phyloP scores from a whole-genome alignment of 2,329 filamentous ascomycete genomes.

The Malbranchea cinnamomea region DNA sequence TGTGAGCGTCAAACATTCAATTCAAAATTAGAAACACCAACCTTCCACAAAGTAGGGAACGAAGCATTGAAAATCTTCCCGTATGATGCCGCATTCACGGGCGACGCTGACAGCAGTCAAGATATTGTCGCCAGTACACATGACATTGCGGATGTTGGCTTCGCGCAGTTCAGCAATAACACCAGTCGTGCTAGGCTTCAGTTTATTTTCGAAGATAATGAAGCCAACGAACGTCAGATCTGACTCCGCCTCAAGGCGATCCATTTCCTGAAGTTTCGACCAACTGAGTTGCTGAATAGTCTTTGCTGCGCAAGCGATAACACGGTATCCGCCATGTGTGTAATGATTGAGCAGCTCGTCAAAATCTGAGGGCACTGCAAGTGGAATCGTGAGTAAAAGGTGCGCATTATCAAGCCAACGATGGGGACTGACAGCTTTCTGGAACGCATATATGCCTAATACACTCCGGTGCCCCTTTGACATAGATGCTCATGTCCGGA shows the following conservation, averaged over 20 bases:
- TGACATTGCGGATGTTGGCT: slow-evolving; percentile 77
- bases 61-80: slow-evolving; percentile 74
- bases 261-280: slow-evolving; percentile 92
- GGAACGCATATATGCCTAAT: slow-evolving; percentile 85
- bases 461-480: slow-evolving; percentile 92
- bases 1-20: slow-evolving; percentile 8
- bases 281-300: slow-evolving; percentile 77
- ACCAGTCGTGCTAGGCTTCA: slow-evolving; percentile 71
- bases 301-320: slow-evolving; percentile 88
- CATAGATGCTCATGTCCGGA: slow-evolving; percentile 71
- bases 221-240: slow-evolving; percentile 82
- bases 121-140: slow-evolving; percentile 82
- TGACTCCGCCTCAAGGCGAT: slow-evolving; percentile 67
- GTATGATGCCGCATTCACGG: slow-evolving; percentile 66
- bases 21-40: slow-evolving; percentile 15
- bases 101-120: slow-evolving; percentile 69
- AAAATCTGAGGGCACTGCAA: slow-evolving; percentile 71
- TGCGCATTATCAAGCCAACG: slow-evolving; percentile 8
- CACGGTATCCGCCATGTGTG: slow-evolving; percentile 88
- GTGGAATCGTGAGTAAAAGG: slow-evolving; percentile 16
- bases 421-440: slow-evolving; percentile 51
- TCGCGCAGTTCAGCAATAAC: slow-evolving; percentile 69
- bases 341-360: slow-evolving; percentile 81
- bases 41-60: slow-evolving; percentile 75
- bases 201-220: slow-evolving; percentile 97